A percentile compares a stretch with the other conserved stretches of the same genome.
These are phyloP conservation scores for Coniochaeta sp. DNA, from an alignment of 2,329 filamentous ascomycete species.

Conservation along the genomic window DNA sequence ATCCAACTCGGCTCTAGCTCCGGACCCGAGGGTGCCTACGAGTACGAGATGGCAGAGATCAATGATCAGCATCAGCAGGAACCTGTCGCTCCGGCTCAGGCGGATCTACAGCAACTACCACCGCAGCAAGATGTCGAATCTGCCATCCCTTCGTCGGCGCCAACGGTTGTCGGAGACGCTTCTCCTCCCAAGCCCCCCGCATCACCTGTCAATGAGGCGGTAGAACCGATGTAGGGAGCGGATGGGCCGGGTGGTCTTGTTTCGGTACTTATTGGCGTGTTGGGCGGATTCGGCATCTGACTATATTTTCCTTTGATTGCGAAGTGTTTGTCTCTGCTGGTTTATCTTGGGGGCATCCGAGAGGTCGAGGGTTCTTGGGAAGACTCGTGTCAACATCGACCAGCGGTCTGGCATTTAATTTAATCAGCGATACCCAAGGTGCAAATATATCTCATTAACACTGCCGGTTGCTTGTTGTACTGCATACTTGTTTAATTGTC, in stretches of 20 bases:
- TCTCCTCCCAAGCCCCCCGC: background rate
- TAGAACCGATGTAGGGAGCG: background rate
- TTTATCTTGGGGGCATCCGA: background rate
- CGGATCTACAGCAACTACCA: too few relatives aligned
- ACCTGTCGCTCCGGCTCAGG: background rate
- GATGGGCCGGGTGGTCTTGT: background rate
- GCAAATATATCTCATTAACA: background rate
- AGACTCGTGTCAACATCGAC: background rate
- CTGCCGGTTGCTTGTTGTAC: background rate
- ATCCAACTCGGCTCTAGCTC: background rate
- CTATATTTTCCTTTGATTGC: background rate
- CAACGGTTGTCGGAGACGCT: too few relatives aligned
- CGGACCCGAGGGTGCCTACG: background rate
- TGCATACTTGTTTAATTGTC: background rate
- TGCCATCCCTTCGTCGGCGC: too few relatives aligned
- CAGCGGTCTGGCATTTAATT: slow-evolving; percentile 1
- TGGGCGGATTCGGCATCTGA: background rate
- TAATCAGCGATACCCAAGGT: background rate
- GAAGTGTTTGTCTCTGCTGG: background rate
- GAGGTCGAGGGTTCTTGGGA: background rate
- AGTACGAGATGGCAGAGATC: background rate
- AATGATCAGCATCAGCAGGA: background rate
- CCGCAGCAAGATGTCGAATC: too few relatives aligned
- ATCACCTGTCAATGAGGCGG: background rate
- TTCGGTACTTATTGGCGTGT: background rate